Conservation (phyloP, 2,329 filamentous ascomycete genomes). For the Stemphylium lycopersici region DNA sequence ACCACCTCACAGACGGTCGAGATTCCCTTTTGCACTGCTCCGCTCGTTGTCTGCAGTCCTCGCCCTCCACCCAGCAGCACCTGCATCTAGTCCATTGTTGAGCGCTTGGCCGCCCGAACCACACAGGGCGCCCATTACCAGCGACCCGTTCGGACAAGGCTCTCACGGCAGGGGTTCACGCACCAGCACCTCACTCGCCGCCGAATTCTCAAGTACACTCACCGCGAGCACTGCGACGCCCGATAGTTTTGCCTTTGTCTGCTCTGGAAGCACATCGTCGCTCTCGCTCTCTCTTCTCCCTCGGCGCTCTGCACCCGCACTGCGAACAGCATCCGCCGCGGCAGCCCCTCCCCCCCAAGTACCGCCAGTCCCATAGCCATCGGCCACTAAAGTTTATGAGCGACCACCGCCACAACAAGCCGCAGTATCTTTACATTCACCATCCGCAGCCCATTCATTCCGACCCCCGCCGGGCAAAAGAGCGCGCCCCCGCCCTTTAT, state of each 20-base stretch:
- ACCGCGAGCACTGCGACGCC: background rate
- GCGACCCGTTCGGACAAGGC: slow-evolving; percentile 19
- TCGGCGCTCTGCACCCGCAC: slow-evolving; percentile 2
- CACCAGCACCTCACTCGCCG: slow-evolving; percentile 12
- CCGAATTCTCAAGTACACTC: slow-evolving; percentile 17
- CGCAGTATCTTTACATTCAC: slow-evolving; percentile 32
- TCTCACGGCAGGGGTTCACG: slow-evolving; percentile 31
- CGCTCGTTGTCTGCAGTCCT: slow-evolving; percentile 9
- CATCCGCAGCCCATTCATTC: slow-evolving; percentile 28
- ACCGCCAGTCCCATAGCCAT: slow-evolving; percentile 15
- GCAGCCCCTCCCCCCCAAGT: slow-evolving; percentile 20
- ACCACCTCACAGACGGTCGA: slow-evolving; percentile 10
- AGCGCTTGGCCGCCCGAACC: slow-evolving; percentile 10
- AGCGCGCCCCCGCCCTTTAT: slow-evolving; percentile 16
- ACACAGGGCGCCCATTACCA: slow-evolving; percentile 17
- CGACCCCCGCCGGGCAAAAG: slow-evolving; percentile 18
- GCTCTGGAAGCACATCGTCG: slow-evolving; percentile 10
- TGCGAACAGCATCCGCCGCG: slow-evolving; percentile 1
- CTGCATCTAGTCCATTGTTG: slow-evolving; percentile 11
- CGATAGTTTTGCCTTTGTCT: background rate
- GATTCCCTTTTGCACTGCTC: slow-evolving; percentile 3
- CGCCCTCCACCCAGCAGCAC: background rate
- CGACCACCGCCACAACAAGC: slow-evolving; percentile 31
- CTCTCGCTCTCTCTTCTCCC: background rate
- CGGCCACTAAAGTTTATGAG: slow-evolving; percentile 31